Conservation (phyloP, 2,329 filamentous ascomycete species). For the Neopestalotiopsis sp. region DNA sequence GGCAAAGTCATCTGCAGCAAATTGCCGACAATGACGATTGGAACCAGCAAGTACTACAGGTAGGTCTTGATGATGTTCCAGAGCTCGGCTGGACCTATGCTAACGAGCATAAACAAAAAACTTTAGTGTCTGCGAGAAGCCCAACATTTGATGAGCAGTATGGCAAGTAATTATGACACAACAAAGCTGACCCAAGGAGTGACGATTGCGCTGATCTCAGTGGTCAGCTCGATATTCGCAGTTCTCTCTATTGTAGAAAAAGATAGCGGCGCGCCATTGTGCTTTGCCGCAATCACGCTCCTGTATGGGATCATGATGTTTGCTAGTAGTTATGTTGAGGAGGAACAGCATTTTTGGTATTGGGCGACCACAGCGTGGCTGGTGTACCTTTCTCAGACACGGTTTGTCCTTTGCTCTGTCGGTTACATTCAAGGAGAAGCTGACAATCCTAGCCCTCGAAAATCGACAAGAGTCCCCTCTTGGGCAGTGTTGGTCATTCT, state of each 20-base stretch:
- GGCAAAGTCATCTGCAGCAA: background rate
- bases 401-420: conserved; percentile 28
- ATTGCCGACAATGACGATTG: background rate
- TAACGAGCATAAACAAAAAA: conserved; percentile 20
- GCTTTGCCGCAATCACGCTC: conserved; percentile 57
- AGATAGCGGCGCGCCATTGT: conserved; percentile 37
- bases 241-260: conserved; percentile 30
- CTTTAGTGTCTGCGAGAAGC: conserved; percentile 70
- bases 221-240: conserved; percentile 46
- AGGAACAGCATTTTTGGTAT: conserved; percentile 99
- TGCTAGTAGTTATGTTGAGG: conserved; percentile 95
- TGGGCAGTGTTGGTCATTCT: conserved; percentile 54
- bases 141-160: conserved; percentile 82
- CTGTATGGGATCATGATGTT: conserved; percentile 92
- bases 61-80: background rate
- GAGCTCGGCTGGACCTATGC: background rate
- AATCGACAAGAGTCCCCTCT: conserved; percentile 25
- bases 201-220: conserved; percentile 40
- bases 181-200: conserved; percentile 59
- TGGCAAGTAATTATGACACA: conserved; percentile 91
- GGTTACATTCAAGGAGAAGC: background rate
- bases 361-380: conserved; percentile 81
- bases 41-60: background rate
- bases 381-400: conserved; percentile 54
- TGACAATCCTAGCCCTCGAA: background rate